Conservation (phyloP, 306 rosid genomes). For the Prunus mume region DNA sequence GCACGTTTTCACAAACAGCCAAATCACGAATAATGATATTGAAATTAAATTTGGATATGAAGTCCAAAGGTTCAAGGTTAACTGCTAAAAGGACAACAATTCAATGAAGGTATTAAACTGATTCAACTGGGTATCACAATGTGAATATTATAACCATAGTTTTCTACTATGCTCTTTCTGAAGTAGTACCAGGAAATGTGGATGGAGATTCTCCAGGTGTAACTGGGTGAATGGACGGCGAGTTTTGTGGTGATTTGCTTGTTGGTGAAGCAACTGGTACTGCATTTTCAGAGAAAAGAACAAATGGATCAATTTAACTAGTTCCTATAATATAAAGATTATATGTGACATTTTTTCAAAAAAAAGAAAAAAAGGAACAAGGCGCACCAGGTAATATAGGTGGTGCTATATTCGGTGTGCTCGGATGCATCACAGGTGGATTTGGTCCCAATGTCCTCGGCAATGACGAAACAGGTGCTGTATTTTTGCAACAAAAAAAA, state of each 20-base stretch:
- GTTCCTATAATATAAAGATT: conserved; percentile 2
- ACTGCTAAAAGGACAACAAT: not conserved
- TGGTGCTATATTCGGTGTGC: conserved; percentile 29
- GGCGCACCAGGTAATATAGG: conserved; percentile 32
- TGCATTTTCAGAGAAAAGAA: conserved; percentile 25
- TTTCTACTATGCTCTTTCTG: not conserved
- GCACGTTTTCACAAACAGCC: not conserved
- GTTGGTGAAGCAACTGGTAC: conserved; percentile 45
- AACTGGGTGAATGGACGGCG: conserved; percentile 40
- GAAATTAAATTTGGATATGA: not conserved
- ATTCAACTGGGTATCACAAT: not conserved
- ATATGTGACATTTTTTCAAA: not conserved
- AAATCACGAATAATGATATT: not conserved
- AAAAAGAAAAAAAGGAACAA: conserved; percentile 2
- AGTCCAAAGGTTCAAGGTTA: not conserved
- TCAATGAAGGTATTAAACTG: not conserved
- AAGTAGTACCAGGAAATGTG: conserved; percentile 46
- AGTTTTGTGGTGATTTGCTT: conserved; percentile 41
- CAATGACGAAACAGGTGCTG: conserved; percentile 39
- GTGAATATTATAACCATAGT: not conserved
- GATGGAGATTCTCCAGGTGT: conserved; percentile 47
- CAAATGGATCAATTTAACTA: conserved; percentile 18
- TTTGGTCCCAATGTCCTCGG: conserved; percentile 23
- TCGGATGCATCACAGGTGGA: conserved; percentile 23
- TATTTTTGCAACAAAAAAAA: conserved; percentile 13